Base-by-base conservation (phyloP, 1,284 basidiomycete species). In the Apiotrichum domesticum region DNA sequence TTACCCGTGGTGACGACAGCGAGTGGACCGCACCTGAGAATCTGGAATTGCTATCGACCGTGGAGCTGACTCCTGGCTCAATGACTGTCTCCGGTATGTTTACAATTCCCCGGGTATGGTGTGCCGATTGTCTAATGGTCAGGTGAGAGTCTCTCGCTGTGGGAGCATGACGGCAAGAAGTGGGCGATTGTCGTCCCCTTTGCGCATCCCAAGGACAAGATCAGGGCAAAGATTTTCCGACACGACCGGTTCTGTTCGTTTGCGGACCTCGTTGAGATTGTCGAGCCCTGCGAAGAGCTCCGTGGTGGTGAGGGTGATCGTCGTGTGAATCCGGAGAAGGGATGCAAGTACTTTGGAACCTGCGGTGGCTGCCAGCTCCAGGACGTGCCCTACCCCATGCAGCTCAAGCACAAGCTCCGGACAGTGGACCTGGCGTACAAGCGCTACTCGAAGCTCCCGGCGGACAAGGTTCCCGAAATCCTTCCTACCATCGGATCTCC, bases 381-480 rank as follows among this genome's bases (percentile, higher is more conserved):
- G 85, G 92, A 91, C 84, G 79, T 98, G 3, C 85, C 90, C 0
- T 97, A 97, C 66, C 84, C 87, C 14, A 83, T 81, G 6, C 95
- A 98, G 71, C 83, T 98, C 13, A 80, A 85, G 37, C 80, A 95
- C 61, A 98, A 98, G 76, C 83, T 85, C 7, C 81, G 86, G 39
- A 92, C 95, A 1, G 86, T 98, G n/a, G 79, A 87, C 41, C 87
- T 89, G 57, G 91, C 93, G 1, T 96, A 90, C 73, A 73, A 80
- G 66, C 87, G 84, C 64, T 94, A 87, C 71, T 93, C 91, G 13
- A 77, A 85, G 82, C 67, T 64, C 77, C 68, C 52, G 13, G 32
- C 56, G 15, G 51, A 46, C 0, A 73, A 80, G 1, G 76, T 97
- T 1, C 93, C 94, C 9, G 56, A 71, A 0, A 84, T 93, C 35